phyloP scores from a whole-genome alignment of 352 stramenopile species.

The Phytophthora pluvialis region DNA sequence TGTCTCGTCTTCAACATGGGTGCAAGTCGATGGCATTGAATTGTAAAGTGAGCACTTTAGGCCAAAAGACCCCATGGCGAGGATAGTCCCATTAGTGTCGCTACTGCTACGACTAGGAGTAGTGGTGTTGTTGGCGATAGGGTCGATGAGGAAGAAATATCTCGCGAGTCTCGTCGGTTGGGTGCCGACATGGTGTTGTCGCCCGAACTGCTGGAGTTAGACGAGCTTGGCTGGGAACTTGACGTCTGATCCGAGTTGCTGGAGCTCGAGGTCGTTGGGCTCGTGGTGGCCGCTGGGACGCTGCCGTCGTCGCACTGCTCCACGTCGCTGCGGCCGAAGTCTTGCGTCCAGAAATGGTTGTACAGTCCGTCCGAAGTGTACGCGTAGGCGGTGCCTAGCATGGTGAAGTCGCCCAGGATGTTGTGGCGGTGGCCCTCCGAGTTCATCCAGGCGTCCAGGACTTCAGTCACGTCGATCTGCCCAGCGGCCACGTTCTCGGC shows the following conservation, averaged over 20 bases:
- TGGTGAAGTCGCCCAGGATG: slow-evolving; percentile 48
- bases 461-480: slow-evolving; percentile 37
- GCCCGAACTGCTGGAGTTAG: slow-evolving; percentile 1
- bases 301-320: slow-evolving; percentile 42
- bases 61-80: no score
- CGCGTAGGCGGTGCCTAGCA: slow-evolving; percentile 51
- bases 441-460: slow-evolving; percentile 55
- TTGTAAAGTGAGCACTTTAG: background rate
- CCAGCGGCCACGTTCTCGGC: slow-evolving; percentile 53
- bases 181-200: slow-evolving; percentile 25
- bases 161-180: slow-evolving; percentile 14
- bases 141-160: slow-evolving; percentile 4
- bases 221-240: background rate
- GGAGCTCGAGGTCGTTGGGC: background rate
- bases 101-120: background rate
- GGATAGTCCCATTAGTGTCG: background rate
- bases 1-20: background rate
- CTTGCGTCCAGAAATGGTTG: slow-evolving; percentile 64
- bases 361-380: slow-evolving; percentile 36
- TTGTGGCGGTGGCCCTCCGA: slow-evolving; percentile 45
- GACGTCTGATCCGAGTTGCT: background rate
- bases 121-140: background rate
- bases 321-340: slow-evolving; percentile 47
- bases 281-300: background rate
- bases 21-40: background rate